These are phyloP conservation scores for Colletotrichum sp. DNA, from an alignment of 2,329 filamentous ascomycete genomes.

Conservation along the genomic window DNA sequence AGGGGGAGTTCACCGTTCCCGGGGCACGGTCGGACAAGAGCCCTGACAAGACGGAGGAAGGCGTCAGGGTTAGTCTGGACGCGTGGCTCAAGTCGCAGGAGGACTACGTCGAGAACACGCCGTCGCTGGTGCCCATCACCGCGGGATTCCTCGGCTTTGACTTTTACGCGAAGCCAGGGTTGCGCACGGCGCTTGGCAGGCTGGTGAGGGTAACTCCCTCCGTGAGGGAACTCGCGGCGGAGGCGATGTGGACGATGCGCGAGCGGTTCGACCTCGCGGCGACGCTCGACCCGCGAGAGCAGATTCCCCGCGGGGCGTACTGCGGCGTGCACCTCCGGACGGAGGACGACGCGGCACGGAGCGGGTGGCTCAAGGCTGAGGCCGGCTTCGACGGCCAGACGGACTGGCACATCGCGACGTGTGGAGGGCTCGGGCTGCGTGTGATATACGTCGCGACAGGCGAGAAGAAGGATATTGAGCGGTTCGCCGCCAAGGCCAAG, in stretches of 20 bases:
- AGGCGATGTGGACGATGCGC: not conserved
- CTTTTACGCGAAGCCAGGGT: not conserved
- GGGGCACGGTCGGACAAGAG: not conserved
- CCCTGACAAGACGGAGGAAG: not conserved
- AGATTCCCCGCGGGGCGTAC: not conserved
- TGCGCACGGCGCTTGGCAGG: not conserved
- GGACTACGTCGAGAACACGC: not conserved
- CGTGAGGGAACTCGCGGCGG: not conserved
- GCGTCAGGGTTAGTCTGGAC: not conserved
- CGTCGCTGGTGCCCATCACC: not conserved
- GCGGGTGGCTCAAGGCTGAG: not conserved
- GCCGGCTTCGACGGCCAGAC: not conserved
- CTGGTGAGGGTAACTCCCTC: not conserved
- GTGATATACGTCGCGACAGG: not conserved
- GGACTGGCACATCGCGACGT: not conserved
- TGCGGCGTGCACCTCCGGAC: not conserved
- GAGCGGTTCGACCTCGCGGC: not conserved
- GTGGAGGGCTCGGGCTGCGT: not conserved
- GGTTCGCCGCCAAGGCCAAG: not conserved
- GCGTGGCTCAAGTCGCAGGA: not conserved
- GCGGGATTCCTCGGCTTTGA: not conserved
- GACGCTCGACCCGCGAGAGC: not conserved
- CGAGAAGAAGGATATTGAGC: not conserved
- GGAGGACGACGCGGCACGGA: not conserved
- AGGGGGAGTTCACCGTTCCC: not conserved